Conservation (phyloP, 306 rosid genomes). For the Sicyos baderoa region DNA sequence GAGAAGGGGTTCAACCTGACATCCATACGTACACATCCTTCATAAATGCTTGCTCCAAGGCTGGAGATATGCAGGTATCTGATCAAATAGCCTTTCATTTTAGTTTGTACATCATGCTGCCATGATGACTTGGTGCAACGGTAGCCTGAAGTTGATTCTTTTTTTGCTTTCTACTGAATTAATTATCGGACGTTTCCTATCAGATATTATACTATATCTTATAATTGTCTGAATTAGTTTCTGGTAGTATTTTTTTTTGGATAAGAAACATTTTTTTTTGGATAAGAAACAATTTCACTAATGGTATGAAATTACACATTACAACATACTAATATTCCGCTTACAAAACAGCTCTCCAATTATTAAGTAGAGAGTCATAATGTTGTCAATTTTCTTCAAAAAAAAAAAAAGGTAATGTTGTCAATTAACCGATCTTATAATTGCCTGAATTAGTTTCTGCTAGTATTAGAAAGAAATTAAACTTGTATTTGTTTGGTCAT, state of each 20-base stretch:
- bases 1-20: slow-evolving; percentile 76
- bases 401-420: too few species aligned
- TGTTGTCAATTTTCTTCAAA: too few species aligned
- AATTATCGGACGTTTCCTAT: not conserved
- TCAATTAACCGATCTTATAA: too few species aligned
- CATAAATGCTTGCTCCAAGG: slow-evolving; percentile 85
- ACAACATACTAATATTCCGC: too few species aligned
- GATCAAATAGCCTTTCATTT: not conserved
- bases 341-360: too few species aligned
- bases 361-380: too few species aligned
- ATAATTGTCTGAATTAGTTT: not conserved
- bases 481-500: not conserved
- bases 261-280: too few species aligned
- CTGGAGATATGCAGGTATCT: slow-evolving; percentile 88
- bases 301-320: too few species aligned
- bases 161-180: not conserved
- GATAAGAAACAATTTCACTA: too few species aligned
- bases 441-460: not conserved
- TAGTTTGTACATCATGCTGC: not conserved
- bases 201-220: not conserved
- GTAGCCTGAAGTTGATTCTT: not conserved
- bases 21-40: slow-evolving; percentile 90
- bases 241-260: too few species aligned
- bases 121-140: not conserved
- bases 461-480: not conserved